Percentiles rank a stretch among this genome's conserved stretches.
Conservation (phyloP, 768 basidiomycete genomes). For the Mycena chlorophos region DNA sequence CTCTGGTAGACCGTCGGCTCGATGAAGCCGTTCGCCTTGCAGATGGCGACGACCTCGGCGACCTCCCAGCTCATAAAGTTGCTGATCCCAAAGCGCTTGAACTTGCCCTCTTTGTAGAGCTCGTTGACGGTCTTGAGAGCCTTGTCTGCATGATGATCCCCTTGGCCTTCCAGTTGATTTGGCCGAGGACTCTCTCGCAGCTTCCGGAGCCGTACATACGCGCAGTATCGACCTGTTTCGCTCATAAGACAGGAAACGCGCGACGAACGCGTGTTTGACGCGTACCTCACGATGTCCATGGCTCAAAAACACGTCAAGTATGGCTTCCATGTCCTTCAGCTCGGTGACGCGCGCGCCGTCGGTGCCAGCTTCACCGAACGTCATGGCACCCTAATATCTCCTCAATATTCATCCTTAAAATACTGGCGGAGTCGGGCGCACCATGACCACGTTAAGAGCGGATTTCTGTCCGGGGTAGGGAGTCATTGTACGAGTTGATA, state of each 20-base stretch:
- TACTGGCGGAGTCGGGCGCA: slow-evolving; percentile 10
- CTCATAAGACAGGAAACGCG: no score
- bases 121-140: slow-evolving; percentile 53
- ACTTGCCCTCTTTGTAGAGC: slow-evolving; percentile 57
- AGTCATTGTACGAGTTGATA: no score
- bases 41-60: slow-evolving; percentile 57
- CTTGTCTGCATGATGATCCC: slow-evolving; percentile 61
- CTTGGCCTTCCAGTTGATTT: slow-evolving; percentile 48
- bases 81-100: slow-evolving; percentile 60
- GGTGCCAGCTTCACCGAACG: slow-evolving; percentile 42
- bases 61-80: slow-evolving; percentile 64
- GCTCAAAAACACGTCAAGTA: slow-evolving; percentile 49
- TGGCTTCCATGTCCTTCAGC: slow-evolving; percentile 42
- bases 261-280: background rate
- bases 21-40: slow-evolving; percentile 52
- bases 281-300: slow-evolving; percentile 51
- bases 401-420: background rate
- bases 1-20: slow-evolving; percentile 56
- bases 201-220: slow-evolving; percentile 52
- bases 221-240: slow-evolving; percentile 56
- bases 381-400: slow-evolving; percentile 43
- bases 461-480: slow-evolving; percentile 29
- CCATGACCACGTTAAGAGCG: slow-evolving; percentile 43
- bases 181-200: slow-evolving; percentile 53
- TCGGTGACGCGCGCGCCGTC: slow-evolving; percentile 44